A percentile compares a stretch with the other conserved stretches of the same genome.
Conservation (phyloP, 164 flowering plant species). For the Sedum album region DNA sequence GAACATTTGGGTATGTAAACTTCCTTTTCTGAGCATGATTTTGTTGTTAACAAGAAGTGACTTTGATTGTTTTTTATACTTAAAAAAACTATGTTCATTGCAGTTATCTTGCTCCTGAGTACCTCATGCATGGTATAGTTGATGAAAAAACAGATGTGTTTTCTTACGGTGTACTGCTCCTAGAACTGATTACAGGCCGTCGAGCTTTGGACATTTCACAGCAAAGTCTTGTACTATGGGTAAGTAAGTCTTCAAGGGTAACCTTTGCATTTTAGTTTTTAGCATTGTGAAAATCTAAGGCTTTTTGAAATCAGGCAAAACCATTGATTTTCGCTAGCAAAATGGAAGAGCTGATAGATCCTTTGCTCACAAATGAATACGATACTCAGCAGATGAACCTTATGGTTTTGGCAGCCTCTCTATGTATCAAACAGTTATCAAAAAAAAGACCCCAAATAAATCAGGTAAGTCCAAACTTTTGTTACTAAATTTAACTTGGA, state of each 20-base stretch:
- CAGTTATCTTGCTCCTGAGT: constrained; percentile 79
- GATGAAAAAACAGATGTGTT: constrained; percentile 77
- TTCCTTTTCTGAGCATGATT: background rate
- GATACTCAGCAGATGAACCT: constrained; percentile 38
- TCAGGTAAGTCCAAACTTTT: constrained; percentile 30
- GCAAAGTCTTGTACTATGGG: constrained; percentile 73
- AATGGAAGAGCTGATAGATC: constrained; percentile 42
- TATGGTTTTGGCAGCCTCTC: constrained; percentile 39
- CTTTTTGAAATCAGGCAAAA: constrained; percentile 34
- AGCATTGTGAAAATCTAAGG: background rate
- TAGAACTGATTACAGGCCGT: constrained; percentile 65
- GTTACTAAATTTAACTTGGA: no score
- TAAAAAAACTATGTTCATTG: background rate
- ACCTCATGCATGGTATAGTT: constrained; percentile 71
- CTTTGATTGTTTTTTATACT: background rate
- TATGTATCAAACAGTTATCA: constrained; percentile 47
- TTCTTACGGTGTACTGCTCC: constrained; percentile 61
- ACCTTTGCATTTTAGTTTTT: background rate
- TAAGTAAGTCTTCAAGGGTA: constrained; percentile 17
- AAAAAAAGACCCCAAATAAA: constrained; percentile 44
- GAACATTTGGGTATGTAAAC: constrained; percentile 28
- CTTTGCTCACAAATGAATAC: constrained; percentile 27
- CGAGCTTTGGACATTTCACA: constrained; percentile 54
- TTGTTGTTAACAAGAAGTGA: no score
- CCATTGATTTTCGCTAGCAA: constrained; percentile 45